These are phyloP conservation scores for Globisporangium paroecandrum DNA, from an alignment of 352 stramenopile genomes.

Conservation along the genomic window DNA sequence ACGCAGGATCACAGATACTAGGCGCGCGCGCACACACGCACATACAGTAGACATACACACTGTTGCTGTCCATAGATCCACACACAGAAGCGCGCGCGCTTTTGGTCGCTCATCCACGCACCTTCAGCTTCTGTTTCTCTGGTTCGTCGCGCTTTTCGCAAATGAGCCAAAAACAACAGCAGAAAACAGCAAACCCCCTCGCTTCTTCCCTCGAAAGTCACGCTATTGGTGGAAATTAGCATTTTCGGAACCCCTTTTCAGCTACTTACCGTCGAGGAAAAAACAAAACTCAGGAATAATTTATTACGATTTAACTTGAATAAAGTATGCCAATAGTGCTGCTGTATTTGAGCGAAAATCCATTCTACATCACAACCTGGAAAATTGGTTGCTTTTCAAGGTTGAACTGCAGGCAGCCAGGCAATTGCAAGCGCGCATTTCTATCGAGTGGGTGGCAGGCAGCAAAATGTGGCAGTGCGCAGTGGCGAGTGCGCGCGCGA, in stretches of 20 bases:
- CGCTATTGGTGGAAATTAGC: conserved; percentile 28
- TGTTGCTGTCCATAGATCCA: neutral
- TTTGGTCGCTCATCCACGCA: neutral
- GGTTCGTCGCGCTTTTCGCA: neutral
- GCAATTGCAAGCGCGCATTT: neutral
- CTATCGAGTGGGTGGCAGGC: neutral
- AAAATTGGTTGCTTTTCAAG: neutral
- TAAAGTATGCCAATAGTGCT: too few species aligned
- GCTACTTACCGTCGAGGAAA: neutral
- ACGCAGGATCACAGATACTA: neutral
- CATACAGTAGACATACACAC: neutral
- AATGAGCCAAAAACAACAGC: neutral
- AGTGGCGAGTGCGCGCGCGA: conserved; percentile 9
- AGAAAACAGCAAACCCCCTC: neutral
- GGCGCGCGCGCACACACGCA: neutral
- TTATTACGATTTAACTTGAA: too few species aligned
- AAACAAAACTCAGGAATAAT: neutral
- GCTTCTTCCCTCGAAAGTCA: neutral
- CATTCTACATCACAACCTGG: too few species aligned
- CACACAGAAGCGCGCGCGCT: neutral
- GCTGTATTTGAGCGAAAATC: too few species aligned
- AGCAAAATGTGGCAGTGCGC: conserved; percentile 13
- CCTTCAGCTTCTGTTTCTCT: conserved; percentile 2
- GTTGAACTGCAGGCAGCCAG: neutral
- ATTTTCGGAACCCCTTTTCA: neutral